These are phyloP conservation scores for Auricularia heimuer DNA, from an alignment of 768 basidiomycete genomes.

Conservation along the genomic window DNA sequence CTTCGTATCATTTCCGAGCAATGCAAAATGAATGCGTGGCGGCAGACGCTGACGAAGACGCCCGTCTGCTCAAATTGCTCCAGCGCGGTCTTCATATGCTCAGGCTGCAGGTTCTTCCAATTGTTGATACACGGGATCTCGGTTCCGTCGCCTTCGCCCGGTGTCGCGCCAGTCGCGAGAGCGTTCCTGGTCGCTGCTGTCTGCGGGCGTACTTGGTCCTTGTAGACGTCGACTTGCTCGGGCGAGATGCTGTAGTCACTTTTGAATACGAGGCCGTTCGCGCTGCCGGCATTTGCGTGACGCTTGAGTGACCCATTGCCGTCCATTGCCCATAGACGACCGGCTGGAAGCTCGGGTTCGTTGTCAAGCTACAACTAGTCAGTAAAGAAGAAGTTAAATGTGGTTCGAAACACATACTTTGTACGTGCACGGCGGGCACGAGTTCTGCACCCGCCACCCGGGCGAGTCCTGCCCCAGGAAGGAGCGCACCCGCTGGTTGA, in stretches of 20 bases:
- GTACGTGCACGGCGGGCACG: constrained; percentile 11
- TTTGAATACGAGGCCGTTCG: neutral
- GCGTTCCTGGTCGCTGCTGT: too few relatives aligned
- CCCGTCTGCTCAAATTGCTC: neutral
- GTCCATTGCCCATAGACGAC: constrained; percentile 10
- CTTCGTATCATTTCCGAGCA: constrained; percentile 2
- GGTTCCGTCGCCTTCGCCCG: neutral
- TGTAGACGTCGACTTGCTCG: neutral
- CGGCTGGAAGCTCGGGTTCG: neutral
- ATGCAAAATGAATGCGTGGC: neutral
- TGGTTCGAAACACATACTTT: neutral
- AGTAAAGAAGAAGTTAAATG: neutral
- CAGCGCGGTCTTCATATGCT: neutral
- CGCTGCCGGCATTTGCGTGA: neutral
- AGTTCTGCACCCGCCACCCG: constrained; percentile 9
- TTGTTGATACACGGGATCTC: neutral
- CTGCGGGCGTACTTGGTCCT: neutral
- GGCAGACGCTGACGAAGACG: neutral
- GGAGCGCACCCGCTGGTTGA: too few relatives aligned
- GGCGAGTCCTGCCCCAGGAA: too few relatives aligned
- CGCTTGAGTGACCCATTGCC: constrained; percentile 13
- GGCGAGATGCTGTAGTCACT: neutral
- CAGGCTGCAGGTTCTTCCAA: neutral
- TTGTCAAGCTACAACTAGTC: neutral
- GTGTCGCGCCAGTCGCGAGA: neutral